Evolutionary conservation across 2,329 filamentous ascomycete genomes (phyloP), one percentile per base, ranked within the genome.

Genomic region (Beauveria asiatica): DNA sequence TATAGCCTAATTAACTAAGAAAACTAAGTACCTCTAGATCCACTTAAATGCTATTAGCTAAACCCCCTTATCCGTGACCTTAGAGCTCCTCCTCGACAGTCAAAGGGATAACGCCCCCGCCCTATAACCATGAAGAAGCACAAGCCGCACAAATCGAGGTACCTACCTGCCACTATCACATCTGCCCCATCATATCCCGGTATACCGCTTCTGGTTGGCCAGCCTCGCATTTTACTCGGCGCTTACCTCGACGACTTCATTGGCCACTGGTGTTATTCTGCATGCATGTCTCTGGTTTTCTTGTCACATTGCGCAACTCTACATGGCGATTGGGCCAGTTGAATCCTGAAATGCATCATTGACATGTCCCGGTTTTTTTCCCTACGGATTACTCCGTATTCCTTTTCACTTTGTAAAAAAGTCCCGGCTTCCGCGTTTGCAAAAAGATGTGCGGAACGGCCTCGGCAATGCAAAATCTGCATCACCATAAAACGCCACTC

Each of bases 111-210:
- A 23, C 23, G 23, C 23, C 23, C n/a, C 46, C 6, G 11, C n/a
- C 30, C 30, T 11, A 33, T 5, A 11, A 13, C 11, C 30, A 13
- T 33, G 3, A 33, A 13, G 5, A 13, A 13, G 30, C 10, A 3
- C 30, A 33, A 33, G 27, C 27, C 27, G 37, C 37, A 51, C 10
- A 27, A 9, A 4, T 51, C 19, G n/a, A n/a, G n/a, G 23, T 23
- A 37, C n/a, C n/a, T n/a, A n/a, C n/a, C n/a, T n/a, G 27, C 51
- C 66, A 1, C 56, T 41, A 51, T 58, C 56, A 58, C 56, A 58
- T 58, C 23, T 7, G 65, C 69, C 52, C 51, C 41, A 11, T 45
- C 8, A 6, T 4, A 60, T 56, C 59, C 59, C 45, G 13, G 59
- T 23, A 42, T 11, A 37, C 51, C 17, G 33, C 45, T 16, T 19